Percentiles rank a stretch among this genome's conserved stretches.
Conservation (phyloP, 306 rosid genomes). For the Vachellia pachyceras region DNA sequence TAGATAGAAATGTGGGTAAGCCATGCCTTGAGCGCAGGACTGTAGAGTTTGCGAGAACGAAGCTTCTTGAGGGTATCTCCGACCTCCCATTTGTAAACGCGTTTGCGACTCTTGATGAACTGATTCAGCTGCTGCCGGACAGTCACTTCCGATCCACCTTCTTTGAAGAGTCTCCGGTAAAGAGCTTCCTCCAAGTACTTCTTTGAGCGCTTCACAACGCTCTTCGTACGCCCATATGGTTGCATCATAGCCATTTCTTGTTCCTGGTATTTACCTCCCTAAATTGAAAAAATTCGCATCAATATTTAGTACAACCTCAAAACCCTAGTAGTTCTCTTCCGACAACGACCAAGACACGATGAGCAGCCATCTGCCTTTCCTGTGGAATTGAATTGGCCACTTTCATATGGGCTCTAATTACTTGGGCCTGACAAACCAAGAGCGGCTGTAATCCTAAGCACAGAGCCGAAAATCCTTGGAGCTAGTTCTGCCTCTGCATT, state of each 20-base stretch:
- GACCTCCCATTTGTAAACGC: conserved; percentile 91
- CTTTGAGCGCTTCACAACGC: conserved; percentile 68
- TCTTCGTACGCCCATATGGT: conserved; percentile 59
- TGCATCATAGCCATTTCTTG: conserved; percentile 66
- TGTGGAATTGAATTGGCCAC: background rate
- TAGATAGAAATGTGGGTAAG: background rate
- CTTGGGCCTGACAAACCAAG: background rate
- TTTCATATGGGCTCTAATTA: background rate
- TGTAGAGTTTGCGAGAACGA: conserved; percentile 70
- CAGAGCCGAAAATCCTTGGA: background rate
- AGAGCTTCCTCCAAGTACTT: conserved; percentile 84
- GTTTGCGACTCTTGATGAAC: conserved; percentile 70
- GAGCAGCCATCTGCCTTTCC: background rate
- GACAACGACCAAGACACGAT: background rate
- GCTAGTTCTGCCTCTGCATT: no score
- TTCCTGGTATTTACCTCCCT: background rate
- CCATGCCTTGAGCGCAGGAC: conserved; percentile 81
- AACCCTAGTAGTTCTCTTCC: background rate
- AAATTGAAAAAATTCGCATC: conserved; percentile 5
- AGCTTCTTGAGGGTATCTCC: conserved; percentile 86
- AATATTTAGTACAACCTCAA: background rate
- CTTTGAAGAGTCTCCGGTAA: conserved; percentile 71
- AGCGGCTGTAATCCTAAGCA: background rate
- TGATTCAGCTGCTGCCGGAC: conserved; percentile 71
- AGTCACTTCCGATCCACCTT: conserved; percentile 64